Conservation (phyloP, 441 rosid genomes). For the Erysimum cheiri region DNA sequence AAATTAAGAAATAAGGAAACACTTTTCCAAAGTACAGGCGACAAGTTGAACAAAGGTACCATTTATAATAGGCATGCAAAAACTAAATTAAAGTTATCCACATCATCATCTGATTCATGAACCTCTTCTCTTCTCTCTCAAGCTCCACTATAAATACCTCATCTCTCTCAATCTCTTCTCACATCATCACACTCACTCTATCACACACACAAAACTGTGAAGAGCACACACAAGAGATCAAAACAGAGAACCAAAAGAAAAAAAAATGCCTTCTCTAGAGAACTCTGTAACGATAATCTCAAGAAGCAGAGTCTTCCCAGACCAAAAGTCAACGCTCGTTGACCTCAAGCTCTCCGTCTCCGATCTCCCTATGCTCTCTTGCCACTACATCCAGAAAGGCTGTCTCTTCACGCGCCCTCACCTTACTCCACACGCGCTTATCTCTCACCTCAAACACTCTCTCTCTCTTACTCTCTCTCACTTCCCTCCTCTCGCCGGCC, state of each 20-base stretch:
- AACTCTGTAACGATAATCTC: constrained; percentile 47
- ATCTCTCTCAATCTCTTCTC: not conserved
- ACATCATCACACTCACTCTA: constrained; percentile 23
- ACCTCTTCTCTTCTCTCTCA: constrained; percentile 22
- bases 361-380: constrained; percentile 73
- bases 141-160: constrained; percentile 29
- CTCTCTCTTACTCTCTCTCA: constrained; percentile 55
- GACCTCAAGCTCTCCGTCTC: constrained; percentile 70
- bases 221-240: not conserved
- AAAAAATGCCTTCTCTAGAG: constrained; percentile 47
- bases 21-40: constrained; percentile 17
- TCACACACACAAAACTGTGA: not conserved
- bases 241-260: not conserved
- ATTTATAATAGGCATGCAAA: too few relatives aligned
- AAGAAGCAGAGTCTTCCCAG: constrained; percentile 48
- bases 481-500: constrained; percentile 76
- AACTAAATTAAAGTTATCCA: not conserved
- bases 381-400: constrained; percentile 74
- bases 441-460: constrained; percentile 49
- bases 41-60: constrained; percentile 32
- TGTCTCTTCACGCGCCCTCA: constrained; percentile 56
- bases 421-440: constrained; percentile 28
- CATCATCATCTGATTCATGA: constrained; percentile 42
- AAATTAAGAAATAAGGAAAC: constrained; percentile 22
- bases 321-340: constrained; percentile 47